Evolutionary conservation across 2,329 filamentous ascomycete genomes (phyloP), one percentile per base, ranked within the genome.

Genomic region (Fusarium veterinarium): DNA sequence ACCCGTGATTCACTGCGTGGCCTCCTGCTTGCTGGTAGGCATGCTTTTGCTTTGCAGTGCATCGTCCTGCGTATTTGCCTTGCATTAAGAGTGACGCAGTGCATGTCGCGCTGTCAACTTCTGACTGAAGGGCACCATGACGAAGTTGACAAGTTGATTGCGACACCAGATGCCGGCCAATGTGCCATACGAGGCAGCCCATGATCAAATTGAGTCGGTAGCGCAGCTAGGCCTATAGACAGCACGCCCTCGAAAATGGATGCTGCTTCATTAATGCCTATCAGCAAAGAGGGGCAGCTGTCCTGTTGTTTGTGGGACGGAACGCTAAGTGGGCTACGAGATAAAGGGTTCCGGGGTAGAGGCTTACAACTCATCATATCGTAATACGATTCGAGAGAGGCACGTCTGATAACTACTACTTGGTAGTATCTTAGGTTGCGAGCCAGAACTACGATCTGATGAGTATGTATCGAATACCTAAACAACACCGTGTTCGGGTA

Each of bases 301-400:
- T 76, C 67, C 72, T 68, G 70, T 73, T 64, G 63, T 51, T 64
- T 72, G 74, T 71, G 74, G 74, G 72, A 76, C 73, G 41, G 63
- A 60, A 67, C 57, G 45, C 62, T 48, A 59, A 74, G 75, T 74
- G 75, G 75, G 60, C 61, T 68, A 64, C 60, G 52, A 66, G 75
- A 76, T 77, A 77, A 74, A 77, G 75, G 60, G 51, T 61, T 45
- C 41, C 30, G 33, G 52, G 52, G 49, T 44, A 60, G 44, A 55
- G 52, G 48, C 58, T 74, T 71, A 74, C 71, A 61, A 25, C 48
- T 72, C 59, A 62, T 20, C 57, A 72, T 74, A 64, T 72, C 56
- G 67, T 74, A 73, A 72, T 69, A 42, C 52, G 46, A 56, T 58
- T 49, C 17, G 48, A 25, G 48, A 49, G 28, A 42, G 14, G 30